Conservation (phyloP, 176 grass and related monocot species). For the Oryza glumipatula region DNA sequence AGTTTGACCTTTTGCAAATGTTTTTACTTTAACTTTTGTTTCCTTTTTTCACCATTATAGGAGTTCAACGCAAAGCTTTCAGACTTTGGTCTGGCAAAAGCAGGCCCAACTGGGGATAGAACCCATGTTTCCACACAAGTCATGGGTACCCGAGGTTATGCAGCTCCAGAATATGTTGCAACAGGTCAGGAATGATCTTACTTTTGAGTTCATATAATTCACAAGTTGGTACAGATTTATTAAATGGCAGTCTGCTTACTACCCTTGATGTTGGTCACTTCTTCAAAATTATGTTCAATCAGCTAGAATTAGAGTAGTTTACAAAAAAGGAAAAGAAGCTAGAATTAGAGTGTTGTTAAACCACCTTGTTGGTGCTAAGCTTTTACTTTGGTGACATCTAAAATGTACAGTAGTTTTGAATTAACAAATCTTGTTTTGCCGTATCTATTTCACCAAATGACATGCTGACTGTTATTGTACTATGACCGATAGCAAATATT, state of each 20-base stretch:
- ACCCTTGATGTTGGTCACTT: not conserved
- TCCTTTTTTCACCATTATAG: conserved; percentile 46
- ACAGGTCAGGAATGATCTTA: conserved; percentile 56
- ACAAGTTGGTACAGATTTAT: not conserved
- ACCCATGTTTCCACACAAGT: conserved; percentile 98
- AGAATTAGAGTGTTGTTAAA: not conserved
- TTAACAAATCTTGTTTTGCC: not conserved
- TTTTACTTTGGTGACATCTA: conserved; percentile 18
- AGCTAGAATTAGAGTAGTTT: conserved; percentile 3
- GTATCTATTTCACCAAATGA: not conserved
- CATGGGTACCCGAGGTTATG: conserved; percentile 92
- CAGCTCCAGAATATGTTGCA: conserved; percentile 92
- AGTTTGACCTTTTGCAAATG: not conserved
- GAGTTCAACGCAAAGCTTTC: conserved; percentile 87
- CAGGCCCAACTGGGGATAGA: conserved; percentile 89
- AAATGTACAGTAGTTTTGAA: not conserved
- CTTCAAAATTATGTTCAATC: not conserved
- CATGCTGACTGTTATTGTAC: not conserved
- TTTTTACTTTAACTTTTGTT: not conserved
- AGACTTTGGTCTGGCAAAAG: conserved; percentile 95
- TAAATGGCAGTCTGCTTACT: not conserved
- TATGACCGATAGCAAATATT: not conserved
- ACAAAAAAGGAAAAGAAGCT: not conserved
- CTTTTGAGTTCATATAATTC: not conserved
- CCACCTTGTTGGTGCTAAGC: conserved; percentile 5